Evolutionary conservation across 2,329 filamentous ascomycete species (phyloP), one percentile per base, ranked within the genome.

Genomic region (Botrytis cinerea): DNA sequence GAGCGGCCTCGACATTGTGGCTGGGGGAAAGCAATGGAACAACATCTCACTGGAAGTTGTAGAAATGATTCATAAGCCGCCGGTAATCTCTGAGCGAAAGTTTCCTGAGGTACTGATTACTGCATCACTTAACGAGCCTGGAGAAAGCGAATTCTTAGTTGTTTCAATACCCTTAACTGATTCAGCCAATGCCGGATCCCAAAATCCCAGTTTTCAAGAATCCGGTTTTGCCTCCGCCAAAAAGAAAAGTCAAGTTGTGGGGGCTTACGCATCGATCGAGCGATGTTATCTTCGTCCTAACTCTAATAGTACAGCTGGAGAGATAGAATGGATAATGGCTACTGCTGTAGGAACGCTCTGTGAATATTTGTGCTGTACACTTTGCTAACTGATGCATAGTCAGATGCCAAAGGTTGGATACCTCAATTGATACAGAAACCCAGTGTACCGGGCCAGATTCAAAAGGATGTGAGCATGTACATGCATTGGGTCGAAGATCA

Each of bases 261-360:
- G 87, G 6, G 83, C 84, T 16, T 94, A 93, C 78, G 87, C 85
- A 43, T 91, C 89, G 75, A 84, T 94, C 1, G 92, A 94, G 83
- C 83, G 88, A 63, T 82, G 92, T 48, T 71, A 79, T 68, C 62
- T 80, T 57, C 57, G 80, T 35, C 77, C 78, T 9, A 77, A 7
- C 6, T 16, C n/a, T 59, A 35, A 10, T 12, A 6, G n/a, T 35
- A 35, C 28, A 35, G 16, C 28, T 38, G 82, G 83, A 0, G 80
- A 83, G 28, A 85, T 93, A 64, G 90, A 92, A 81, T 96, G 93
- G 93, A 84, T 91, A 73, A 95, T 95, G 91, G 91, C 89, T 14
- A 95, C 92, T 16, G 87, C 90, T 18, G 92, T 90, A 68, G 4
- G 48, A 68, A 38, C 32, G 18, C 35, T 57, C 48, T 28, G n/a